Evolutionary conservation across 169 alveolate species (phyloP), one percentile per base, ranked within the genome.

Genomic region (Plasmodium inui): DNA sequence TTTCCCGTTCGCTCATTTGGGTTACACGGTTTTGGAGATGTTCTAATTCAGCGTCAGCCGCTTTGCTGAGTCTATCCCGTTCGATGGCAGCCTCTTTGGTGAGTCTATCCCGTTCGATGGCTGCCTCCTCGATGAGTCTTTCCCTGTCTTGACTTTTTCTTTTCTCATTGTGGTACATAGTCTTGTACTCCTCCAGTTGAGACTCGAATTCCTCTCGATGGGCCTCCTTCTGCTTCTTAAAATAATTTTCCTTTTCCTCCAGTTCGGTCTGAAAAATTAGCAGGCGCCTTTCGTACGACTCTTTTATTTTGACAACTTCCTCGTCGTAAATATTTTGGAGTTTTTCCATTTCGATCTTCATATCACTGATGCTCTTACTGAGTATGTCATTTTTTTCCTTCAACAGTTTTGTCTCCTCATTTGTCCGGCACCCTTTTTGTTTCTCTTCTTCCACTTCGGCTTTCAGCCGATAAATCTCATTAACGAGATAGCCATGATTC

Each of bases 261-360:
- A 86, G 26, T 30, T 86, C 93, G 17, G 41, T 17, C 70, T 73
- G 79, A 9, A 86, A 22, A 3, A 86, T 41, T 9, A 46, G 17
- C 19, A 86, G n/a, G 19, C 86, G 78, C 39, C 93, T 86, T 26
- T 86, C 82, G 70, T 86, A 86, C 7, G 93, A 86, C 44, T 86
- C 93, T 32, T 86, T 86, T n/a, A 86, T 53, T 57, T 53, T 86
- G 10, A 30, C 46, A 17, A 78, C 39, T 86, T 86, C 93, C 67
- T 86, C 93, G 41, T 86, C 81, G 80, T 86, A 78, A 50, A 86
- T 76, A 86, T 86, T 86, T 53, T 74, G 79, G n/a, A 86, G 26
- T 19, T 86, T 86, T 73, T 74, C 85, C 22, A 86, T 86, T n/a
- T 86, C 93, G 1, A 32, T 50, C 55, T 86, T 86, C 93, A 86